Base-by-base conservation (phyloP, 2,329 filamentous ascomycete genomes). In the Macrophomina tecta region DNA sequence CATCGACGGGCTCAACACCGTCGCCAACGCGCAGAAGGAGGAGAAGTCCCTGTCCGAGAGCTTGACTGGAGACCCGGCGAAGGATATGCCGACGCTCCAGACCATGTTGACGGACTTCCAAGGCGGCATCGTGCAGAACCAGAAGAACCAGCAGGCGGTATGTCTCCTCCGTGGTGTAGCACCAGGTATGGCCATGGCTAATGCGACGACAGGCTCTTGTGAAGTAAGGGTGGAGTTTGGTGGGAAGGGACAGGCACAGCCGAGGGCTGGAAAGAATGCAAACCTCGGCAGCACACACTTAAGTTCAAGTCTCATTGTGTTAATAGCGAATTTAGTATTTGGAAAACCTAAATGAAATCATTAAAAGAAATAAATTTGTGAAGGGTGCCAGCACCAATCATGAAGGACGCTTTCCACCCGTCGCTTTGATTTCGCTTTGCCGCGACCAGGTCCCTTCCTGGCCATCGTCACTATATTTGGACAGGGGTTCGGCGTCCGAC, bases 51-150 rank as follows among this genome's bases (percentile, higher is more conserved):
- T 62, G 42, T 32, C 42, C 12, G 42, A 62, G 34, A 49, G 58
- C n/a, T 30, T 62, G 42, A 62, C 42, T 4, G 58, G 58, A 11
- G 58, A 62, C 28, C 58, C 58, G 5, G 30, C 32, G 4, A 18
- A 12, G 11, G 58, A 62, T 38, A 46, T 62, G 30, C 42, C 58
- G 11, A 48, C 40, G 7, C 40, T 62, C 14, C 14, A 48, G 30
- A 23, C 46, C 28, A 18, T 62, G 58, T 42, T 62, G 42, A 49
- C 28, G 12, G 58, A 46, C 12, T 62, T 62, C 34, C 18, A 28
- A 18, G 58, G 58, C 5, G 58, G 58, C 23, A 62, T 62, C 40
- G 9, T 18, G 16, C 58, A 62, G 58, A 62, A 62, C 42, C 58
- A 49, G 58, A 32, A 49, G 45, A 62, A 62, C 14, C 58, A 62